Base-by-base conservation (phyloP, 164 flowering plant species). In the Warburgia ugandensis region DNA sequence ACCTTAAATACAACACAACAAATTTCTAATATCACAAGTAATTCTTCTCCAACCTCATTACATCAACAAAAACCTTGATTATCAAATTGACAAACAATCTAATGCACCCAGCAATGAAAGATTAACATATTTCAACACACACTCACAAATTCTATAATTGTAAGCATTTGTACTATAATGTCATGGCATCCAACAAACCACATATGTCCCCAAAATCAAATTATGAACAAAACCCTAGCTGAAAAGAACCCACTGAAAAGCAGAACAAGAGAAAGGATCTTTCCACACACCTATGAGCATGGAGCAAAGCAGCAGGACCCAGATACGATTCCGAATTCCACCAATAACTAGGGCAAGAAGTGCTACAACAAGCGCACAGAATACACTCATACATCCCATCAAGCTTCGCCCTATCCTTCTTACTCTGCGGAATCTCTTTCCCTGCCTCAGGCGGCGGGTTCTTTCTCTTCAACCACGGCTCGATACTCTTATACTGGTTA, bases 311-410 rank as follows among this genome's bases (percentile, higher is more conserved):
- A n/a, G 99, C 96, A 0, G 99, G 97, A 10, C 99, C 97, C n/a
- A 94, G 76, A 57, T 86, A 92, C 13, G 81, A 61, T 61, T 92
- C 99, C 4, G 99, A 89, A 53, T 88, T 92, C 99, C 99, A 92
- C 99, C 99, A 92, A 57, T 92, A 92, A 51, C 97, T 88, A 26
- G 97, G 99, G 67, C 97, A 92, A 0, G 95, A 84, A 0, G 97
- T 88, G 65, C 89, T 84, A 40, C 99, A 89, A 62, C 99, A 94
- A 47, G 99, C 92, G 41, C 99, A 94, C 13, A 94, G 62, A 25
- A 94, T 94, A 57, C 99, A 94, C 77, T 94, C 99, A 52, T 89
- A 89, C 97, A 94, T 86, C 64, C 99, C 99, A 54, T 89, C 97
- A 4, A 88, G 77, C 80, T 94, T 94, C 4, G 79, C 79, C 67